A percentile compares a stretch with the other conserved stretches of the same genome.
Evolutionary conservation across 2,329 filamentous ascomycete species (phyloP).

Genomic region (Pestalotiopsis fici): DNA sequence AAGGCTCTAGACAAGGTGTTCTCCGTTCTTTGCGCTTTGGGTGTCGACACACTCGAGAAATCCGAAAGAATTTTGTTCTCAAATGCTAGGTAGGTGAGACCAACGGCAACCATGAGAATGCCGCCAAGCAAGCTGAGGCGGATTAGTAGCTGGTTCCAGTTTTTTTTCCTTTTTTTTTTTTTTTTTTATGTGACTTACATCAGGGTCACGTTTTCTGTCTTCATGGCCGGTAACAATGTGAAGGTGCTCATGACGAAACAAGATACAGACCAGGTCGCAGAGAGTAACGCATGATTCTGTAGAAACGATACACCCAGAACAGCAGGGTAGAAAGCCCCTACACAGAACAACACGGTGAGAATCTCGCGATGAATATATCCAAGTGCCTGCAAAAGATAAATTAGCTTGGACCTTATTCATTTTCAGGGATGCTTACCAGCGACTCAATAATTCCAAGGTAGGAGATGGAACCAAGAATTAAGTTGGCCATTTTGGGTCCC

Average conservation of each 20-base stretch:
- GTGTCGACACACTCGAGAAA: constrained; percentile 34
- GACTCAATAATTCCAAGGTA: constrained; percentile 80
- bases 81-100: constrained; percentile 76
- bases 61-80: constrained; percentile 63
- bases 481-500: constrained; percentile 53
- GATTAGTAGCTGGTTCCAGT: constrained; percentile 17
- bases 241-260: constrained; percentile 88
- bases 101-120: constrained; percentile 73
- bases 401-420: constrained; percentile 11
- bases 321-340: constrained; percentile 77
- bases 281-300: constrained; percentile 62
- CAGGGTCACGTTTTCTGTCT: constrained; percentile 69
- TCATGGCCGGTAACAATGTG: constrained; percentile 81
- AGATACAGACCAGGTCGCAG: constrained; percentile 71
- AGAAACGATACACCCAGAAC: constrained; percentile 76
- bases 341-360: constrained; percentile 76
- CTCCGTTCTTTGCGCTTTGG: constrained; percentile 20
- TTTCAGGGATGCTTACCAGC: constrained; percentile 53
- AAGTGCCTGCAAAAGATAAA: constrained; percentile 62
- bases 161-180: no score
- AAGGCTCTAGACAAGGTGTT: constrained; percentile 58
- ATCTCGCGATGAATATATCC: constrained; percentile 92
- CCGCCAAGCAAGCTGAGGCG: constrained; percentile 69
- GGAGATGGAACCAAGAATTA: constrained; percentile 63
- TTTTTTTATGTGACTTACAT: constrained; percentile 23